A percentile compares a stretch with the other conserved stretches of the same genome.
Evolutionary conservation across 495 filamentous ascomycete species (phyloP).

Genomic region (Penicillium coprophilum): DNA sequence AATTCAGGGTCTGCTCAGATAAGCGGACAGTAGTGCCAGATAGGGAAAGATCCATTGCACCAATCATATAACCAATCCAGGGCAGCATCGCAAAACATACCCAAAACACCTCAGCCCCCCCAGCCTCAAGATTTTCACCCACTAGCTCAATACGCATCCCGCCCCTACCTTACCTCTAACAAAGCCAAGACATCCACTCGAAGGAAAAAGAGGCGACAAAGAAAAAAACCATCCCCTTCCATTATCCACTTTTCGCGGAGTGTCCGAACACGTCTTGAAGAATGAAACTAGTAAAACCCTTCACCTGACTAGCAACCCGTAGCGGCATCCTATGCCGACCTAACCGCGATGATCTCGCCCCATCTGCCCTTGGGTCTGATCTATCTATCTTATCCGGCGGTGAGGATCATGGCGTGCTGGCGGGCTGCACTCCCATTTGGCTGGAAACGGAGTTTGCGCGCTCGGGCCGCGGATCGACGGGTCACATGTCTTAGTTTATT

Average conservation of each 20-base stretch:
- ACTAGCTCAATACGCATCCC: background rate
- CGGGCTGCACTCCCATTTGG: constrained; percentile 1
- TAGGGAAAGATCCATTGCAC: background rate
- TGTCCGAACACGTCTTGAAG: background rate
- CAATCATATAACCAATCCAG: background rate
- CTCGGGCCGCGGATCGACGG: constrained; percentile 25
- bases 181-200: background rate
- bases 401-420: constrained; percentile 15
- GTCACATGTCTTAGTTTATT: constrained; percentile 29
- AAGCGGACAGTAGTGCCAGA: background rate
- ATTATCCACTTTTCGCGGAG: background rate
- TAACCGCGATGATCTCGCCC: constrained; percentile 30
- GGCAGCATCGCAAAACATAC: background rate
- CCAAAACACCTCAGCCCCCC: background rate
- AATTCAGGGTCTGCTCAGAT: background rate
- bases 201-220: constrained; percentile 4
- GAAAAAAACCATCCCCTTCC: background rate
- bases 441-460: background rate
- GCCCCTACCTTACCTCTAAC: background rate
- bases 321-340: constrained; percentile 26
- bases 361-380: constrained; percentile 21
- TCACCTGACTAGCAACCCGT: constrained; percentile 16
- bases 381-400: constrained; percentile 22
- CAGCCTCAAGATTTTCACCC: background rate
- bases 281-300: constrained; percentile 12